These are phyloP conservation scores for Suillus subalutaceus DNA, from an alignment of 768 basidiomycete species.

Conservation along the genomic window DNA sequence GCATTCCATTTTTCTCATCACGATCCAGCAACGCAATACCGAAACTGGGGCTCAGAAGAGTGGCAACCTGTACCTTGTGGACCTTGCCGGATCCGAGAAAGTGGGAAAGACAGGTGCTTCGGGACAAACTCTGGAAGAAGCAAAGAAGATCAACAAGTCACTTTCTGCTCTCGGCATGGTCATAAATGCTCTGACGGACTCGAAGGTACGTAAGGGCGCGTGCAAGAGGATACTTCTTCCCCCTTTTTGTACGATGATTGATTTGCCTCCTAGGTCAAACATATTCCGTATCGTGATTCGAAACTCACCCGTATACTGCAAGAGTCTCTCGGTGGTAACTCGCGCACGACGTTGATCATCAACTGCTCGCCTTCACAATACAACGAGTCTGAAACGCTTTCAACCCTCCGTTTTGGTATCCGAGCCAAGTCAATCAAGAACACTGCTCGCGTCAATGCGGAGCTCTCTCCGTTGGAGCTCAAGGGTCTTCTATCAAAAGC, in stretches of 20 bases:
- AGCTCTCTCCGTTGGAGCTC: slow-evolving; percentile 94
- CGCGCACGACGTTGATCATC: slow-evolving; percentile 96
- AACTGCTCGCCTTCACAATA: slow-evolving; percentile 98
- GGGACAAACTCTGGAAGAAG: slow-evolving; percentile 97
- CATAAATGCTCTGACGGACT: slow-evolving; percentile 96
- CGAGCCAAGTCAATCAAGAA: slow-evolving; percentile 99
- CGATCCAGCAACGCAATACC: slow-evolving; percentile 94
- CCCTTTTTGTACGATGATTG: slow-evolving; percentile 10
- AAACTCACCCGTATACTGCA: slow-evolving; percentile 98
- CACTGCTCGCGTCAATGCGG: slow-evolving; percentile 96
- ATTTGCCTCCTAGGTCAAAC: slow-evolving; percentile 67
- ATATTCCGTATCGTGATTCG: slow-evolving; percentile 98
- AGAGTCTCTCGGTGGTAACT: slow-evolving; percentile 97
- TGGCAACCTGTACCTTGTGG: slow-evolving; percentile 96
- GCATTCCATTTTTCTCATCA: slow-evolving; percentile 98
- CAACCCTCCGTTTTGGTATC: slow-evolving; percentile 98
- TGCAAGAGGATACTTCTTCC: slow-evolving; percentile 1
- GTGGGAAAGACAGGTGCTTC: slow-evolving; percentile 99
- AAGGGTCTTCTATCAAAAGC: slow-evolving; percentile 91
- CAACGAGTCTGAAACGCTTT: slow-evolving; percentile 95
- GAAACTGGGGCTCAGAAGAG: slow-evolving; percentile 96
- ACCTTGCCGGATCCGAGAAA: slow-evolving; percentile 98
- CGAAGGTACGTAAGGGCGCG: slow-evolving; percentile 63
- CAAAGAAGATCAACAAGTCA: slow-evolving; percentile 99
- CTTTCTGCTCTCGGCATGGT: slow-evolving; percentile 98